Base-by-base conservation (phyloP, 257 asterid genomes). In the Prunella vulgaris region DNA sequence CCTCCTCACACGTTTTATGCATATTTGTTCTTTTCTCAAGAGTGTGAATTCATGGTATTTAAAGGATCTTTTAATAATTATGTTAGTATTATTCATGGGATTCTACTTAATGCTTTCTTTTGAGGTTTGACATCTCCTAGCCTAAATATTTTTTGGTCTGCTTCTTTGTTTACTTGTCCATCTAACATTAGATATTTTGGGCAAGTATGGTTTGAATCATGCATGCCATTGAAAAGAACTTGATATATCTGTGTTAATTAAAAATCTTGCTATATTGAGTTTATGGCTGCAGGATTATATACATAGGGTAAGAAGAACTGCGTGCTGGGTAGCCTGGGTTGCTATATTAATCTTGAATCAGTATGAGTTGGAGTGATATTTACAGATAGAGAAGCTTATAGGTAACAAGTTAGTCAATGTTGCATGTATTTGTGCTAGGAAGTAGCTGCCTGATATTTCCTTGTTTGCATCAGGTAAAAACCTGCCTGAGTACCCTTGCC, bases 301-400 rank as follows among this genome's bases (percentile, higher is more conserved):
- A 75, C 99, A 93, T 71, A 76, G 97, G 63, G 99, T 93, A n/a
- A 97, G 99, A 74, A 88, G 99, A 84, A 93, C 99, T 66, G 97
- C 97, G 97, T 42, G 99, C 99, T 57, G 99, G 99, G 20, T 84
- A 96, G 35, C 88, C 97, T 2, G 99, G 99, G 81, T 90, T 59
- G 96, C 97, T 14, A 83, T 93, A 64, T 81, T 97, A 15, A 52
- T 90, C 37, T 86, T 87, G 69, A 90, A 87, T 78, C 99, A 93
- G 79, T 90, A 88, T 40, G 99, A 93, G 77, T 64, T 93, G 80
- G 96, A 87, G 78, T 90, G 95, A 96, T 93, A 82, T 79, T 17
- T 82, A 46, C 96, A 88, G 80, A 93, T 90, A 64, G 97, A 93
- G 84, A 82, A 80, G 76, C 96, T 88, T 64, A 85, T 88, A 53